Percentiles rank a stretch among this genome's conserved stretches.
These are phyloP conservation scores for Sodiomyces alkalinus DNA, from an alignment of 2,329 filamentous ascomycete species.

Conservation along the genomic window DNA sequence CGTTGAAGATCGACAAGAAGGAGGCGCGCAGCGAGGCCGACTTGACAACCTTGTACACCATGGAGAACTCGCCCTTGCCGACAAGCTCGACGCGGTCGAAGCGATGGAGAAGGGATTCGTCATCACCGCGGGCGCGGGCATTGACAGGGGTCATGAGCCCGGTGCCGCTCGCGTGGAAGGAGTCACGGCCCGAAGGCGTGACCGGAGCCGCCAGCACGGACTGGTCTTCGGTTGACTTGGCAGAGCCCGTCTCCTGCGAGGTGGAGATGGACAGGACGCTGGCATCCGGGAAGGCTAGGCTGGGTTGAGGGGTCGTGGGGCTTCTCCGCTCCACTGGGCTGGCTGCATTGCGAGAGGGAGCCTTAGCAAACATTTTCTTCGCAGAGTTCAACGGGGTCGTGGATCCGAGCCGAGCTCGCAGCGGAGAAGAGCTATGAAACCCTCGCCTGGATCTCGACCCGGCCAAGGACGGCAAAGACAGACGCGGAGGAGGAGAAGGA, in stretches of 20 bases:
- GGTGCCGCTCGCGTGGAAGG: conserved; percentile 30
- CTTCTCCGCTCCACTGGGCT: conserved; percentile 48
- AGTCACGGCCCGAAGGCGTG: conserved; percentile 51
- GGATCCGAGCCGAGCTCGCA: conserved; percentile 13
- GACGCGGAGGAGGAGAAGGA: conserved; percentile 15
- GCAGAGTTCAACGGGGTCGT: conserved; percentile 14
- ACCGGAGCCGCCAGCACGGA: conserved; percentile 36
- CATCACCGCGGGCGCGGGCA: conserved; percentile 52
- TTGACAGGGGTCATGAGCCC: conserved; percentile 54
- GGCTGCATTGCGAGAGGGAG: conserved; percentile 34
- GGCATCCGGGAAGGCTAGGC: conserved; percentile 60
- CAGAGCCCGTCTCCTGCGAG: conserved; percentile 20
- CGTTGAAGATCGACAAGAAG: conserved; percentile 19
- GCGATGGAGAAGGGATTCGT: conserved; percentile 55
- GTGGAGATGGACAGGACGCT: conserved; percentile 73
- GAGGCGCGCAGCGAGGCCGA: conserved; percentile 12
- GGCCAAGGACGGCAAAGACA: conserved; percentile 23
- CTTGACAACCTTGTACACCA: conserved; percentile 66
- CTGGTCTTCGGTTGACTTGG: conserved; percentile 17
- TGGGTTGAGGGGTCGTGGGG: conserved; percentile 68
- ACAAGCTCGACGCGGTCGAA: conserved; percentile 72
- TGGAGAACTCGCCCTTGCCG: conserved; percentile 84
- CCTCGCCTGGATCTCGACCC: conserved; percentile 15
- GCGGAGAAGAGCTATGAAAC: conserved; percentile 19
- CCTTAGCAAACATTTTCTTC: conserved; percentile 36